Percentiles rank a stretch among this genome's conserved stretches.
Conservation (phyloP, 148 eudicot species). For the Chenopodium formosanum region DNA sequence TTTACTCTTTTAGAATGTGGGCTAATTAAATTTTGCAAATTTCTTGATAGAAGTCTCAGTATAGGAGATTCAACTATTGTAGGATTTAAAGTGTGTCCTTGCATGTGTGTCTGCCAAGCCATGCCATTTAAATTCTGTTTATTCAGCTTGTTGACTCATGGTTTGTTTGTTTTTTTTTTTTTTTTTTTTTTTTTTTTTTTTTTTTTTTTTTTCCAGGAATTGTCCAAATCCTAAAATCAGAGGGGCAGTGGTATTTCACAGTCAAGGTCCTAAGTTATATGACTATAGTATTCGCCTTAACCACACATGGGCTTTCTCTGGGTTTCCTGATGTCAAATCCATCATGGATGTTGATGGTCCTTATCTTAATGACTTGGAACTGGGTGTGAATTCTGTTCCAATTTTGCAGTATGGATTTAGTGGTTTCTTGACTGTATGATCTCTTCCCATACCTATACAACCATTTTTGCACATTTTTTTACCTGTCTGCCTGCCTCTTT, state of each 20-base stretch:
- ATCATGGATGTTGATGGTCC: constrained; percentile 98
- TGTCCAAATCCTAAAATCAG: constrained; percentile 73
- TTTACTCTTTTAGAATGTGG: not conserved
- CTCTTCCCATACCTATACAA: constrained; percentile 25
- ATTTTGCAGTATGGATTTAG: constrained; percentile 91
- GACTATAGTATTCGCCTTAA: constrained; percentile 98
- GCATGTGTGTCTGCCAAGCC: not conserved
- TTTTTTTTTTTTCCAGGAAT: constrained; percentile 48
- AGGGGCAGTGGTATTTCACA: constrained; percentile 95
- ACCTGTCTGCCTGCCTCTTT: constrained; percentile 13
- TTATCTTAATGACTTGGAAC: constrained; percentile 84
- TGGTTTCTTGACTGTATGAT: constrained; percentile 92
- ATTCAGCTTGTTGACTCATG: not conserved
- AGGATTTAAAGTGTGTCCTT: too few species aligned
- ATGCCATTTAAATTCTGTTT: not conserved
- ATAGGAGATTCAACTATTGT: too few species aligned
- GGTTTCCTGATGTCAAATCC: constrained; percentile 85
- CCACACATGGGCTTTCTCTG: constrained; percentile 97
- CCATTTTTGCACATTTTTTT: constrained; percentile 14
- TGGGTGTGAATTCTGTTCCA: constrained; percentile 75
- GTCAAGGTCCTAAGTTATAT: constrained; percentile 80
- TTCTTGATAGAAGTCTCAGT: too few species aligned
- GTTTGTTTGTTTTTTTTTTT: not conserved
- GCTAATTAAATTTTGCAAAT: too few species aligned
- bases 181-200: constrained; percentile 7